A percentile compares a stretch with the other conserved stretches of the same genome.
Conservation (phyloP, 2,329 filamentous ascomycete species). For the Trichoderma simmonsii region DNA sequence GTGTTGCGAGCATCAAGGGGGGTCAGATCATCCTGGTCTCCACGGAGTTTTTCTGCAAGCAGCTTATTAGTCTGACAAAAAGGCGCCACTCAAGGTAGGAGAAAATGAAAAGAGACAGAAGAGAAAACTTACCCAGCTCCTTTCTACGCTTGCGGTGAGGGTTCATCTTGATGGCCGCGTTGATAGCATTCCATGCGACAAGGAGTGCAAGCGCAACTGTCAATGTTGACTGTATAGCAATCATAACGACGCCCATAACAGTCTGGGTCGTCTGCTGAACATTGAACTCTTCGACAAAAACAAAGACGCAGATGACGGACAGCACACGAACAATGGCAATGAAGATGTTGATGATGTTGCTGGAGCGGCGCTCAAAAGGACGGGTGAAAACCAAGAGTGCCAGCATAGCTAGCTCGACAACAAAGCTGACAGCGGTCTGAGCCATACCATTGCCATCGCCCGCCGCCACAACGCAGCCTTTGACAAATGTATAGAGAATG, state of each 20-base stretch:
- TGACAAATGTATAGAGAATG: slow-evolving; percentile 87
- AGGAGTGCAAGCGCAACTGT: slow-evolving; percentile 81
- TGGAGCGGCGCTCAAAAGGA: slow-evolving; percentile 81
- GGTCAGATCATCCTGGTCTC: slow-evolving; percentile 77
- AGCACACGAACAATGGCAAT: slow-evolving; percentile 88
- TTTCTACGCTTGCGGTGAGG: slow-evolving; percentile 85
- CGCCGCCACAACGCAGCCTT: slow-evolving; percentile 80
- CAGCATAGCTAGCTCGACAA: slow-evolving; percentile 79
- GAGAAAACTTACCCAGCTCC: slow-evolving; percentile 71
- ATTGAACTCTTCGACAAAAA: slow-evolving; percentile 91
- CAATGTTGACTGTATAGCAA: slow-evolving; percentile 83
- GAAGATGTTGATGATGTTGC: slow-evolving; percentile 88
- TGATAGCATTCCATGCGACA: slow-evolving; percentile 84
- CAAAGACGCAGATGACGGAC: slow-evolving; percentile 81
- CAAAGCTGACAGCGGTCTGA: slow-evolving; percentile 75
- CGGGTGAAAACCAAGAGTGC: slow-evolving; percentile 76
- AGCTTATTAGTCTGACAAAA: slow-evolving; percentile 27
- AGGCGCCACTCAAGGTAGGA: not conserved
- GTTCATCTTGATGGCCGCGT: slow-evolving; percentile 79
- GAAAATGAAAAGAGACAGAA: not conserved
- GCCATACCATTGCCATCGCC: slow-evolving; percentile 80
- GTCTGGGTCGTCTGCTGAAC: slow-evolving; percentile 91
- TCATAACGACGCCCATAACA: slow-evolving; percentile 86
- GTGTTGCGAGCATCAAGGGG: slow-evolving; percentile 85
- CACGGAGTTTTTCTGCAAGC: slow-evolving; percentile 67